Evolutionary conservation across 441 rosid genomes (phyloP), one percentile per base, ranked within the genome.

Genomic region (Erodium chrysanthum): DNA sequence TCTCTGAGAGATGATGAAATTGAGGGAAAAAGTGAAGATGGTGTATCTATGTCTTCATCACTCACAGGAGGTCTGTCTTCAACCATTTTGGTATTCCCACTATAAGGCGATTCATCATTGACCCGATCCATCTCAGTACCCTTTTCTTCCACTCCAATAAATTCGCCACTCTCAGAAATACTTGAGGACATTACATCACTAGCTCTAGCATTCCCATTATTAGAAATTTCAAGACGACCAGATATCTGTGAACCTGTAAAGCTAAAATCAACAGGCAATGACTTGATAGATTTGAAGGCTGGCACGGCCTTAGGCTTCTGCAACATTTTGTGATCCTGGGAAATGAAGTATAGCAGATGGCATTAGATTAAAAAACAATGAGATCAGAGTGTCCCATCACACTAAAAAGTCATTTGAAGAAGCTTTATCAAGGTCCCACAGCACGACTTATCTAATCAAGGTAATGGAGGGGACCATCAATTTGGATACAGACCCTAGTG

Each of bases 51-150:
- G 68, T 85, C 89, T 67, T 76, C 92, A 72, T 85, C 83, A 54
- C 69, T 78, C 1, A 58, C 65, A 58, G 79, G 74, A 40, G 76
- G 86, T 82, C 84, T 81, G 42, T 76, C 91, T 74, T 79, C 91
- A 71, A 64, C 67, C 35, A 78, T 68, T 42, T 74, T 72, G 59
- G 23, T 33, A 27, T 76, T 75, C 69, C 87, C 79, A 66, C 75
- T 62, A 69, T 94, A 91, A 66, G 99, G 99, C 5, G 98, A 94
- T 71, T 91, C 96, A 66, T 84, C 96, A 77, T 68, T 78, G 40
- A 46, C 74, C 50, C 64, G 77, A 68, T 78, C 77, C 71, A 65
- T 70, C 44, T 77, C 80, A 67, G 72, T 78, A 74, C 66, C 68
- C 4, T 68, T 78, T 74, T 29, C 70, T 69, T 63, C 84, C 40